Evolutionary conservation across 495 filamentous ascomycete genomes (phyloP).

Genomic region (Penicillium nucicola): DNA sequence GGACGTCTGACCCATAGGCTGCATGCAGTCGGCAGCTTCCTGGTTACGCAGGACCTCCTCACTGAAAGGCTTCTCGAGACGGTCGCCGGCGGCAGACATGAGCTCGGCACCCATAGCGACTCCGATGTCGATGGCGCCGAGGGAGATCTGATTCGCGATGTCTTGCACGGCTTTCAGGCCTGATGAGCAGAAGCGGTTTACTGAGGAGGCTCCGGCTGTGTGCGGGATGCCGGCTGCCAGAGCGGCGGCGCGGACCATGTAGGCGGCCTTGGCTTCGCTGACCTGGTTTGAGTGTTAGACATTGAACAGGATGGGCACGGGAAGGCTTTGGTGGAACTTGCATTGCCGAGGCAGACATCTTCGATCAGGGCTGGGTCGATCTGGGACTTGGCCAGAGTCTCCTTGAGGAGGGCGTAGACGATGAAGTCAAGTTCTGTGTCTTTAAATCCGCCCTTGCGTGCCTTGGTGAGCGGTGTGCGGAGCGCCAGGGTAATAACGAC

Average conservation of each 20-base stretch:
- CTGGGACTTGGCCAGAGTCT: conserved; percentile 68
- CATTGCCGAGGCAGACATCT: conserved; percentile 91
- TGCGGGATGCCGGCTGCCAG: conserved; percentile 94
- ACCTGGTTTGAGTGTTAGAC: conserved; percentile 51
- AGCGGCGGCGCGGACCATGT: conserved; percentile 82
- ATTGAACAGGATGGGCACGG: too few relatives aligned
- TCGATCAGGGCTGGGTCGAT: conserved; percentile 82
- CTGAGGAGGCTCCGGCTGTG: conserved; percentile 71
- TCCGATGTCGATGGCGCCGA: conserved; percentile 80
- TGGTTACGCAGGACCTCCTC: conserved; percentile 70
- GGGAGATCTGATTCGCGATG: conserved; percentile 82
- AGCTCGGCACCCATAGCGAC: conserved; percentile 84
- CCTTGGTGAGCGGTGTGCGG: conserved; percentile 77
- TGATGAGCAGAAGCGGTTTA: conserved; percentile 97
- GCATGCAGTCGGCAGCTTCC: conserved; percentile 81
- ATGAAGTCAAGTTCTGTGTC: conserved; percentile 89
- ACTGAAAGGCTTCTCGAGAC: conserved; percentile 69
- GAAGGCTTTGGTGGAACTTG: conserved; percentile 33
- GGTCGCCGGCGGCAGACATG: conserved; percentile 73
- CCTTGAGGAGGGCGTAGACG: conserved; percentile 72
- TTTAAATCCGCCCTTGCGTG: conserved; percentile 83
- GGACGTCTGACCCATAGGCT: conserved; percentile 96
- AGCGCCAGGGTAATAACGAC: conserved; percentile 85
- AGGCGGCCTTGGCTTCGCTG: conserved; percentile 79
- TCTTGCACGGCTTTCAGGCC: conserved; percentile 93